phyloP scores from a whole-genome alignment of 805 yeast species.

The Metschnikowia vanudenii region DNA sequence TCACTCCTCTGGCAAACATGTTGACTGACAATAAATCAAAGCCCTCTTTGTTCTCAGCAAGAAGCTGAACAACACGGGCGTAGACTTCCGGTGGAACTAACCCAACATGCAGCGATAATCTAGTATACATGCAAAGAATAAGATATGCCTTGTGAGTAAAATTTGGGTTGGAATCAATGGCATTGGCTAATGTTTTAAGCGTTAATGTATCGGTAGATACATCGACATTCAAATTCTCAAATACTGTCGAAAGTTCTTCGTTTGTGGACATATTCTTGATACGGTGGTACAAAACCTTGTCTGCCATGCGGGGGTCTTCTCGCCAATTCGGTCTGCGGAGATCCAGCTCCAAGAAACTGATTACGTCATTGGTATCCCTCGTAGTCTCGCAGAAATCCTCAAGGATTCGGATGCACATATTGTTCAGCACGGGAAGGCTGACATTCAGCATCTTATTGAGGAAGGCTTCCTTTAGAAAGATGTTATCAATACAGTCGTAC shows the following conservation, averaged over 20 bases:
- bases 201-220: slow-evolving; percentile 13
- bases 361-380: slow-evolving; percentile 25
- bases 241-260: slow-evolving; percentile 4
- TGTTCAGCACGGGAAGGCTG: slow-evolving; percentile 34
- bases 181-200: slow-evolving; percentile 12
- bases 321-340: slow-evolving; percentile 31
- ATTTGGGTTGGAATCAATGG: slow-evolving; percentile 10
- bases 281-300: slow-evolving; percentile 25
- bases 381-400: slow-evolving; percentile 38
- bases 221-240: neutral
- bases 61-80: slow-evolving; percentile 5
- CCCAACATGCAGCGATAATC: neutral
- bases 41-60: slow-evolving; percentile 10
- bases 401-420: slow-evolving; percentile 29
- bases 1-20: slow-evolving; percentile 13
- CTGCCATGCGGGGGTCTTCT: slow-evolving; percentile 27
- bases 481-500: slow-evolving; percentile 38
- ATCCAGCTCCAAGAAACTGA: slow-evolving; percentile 35
- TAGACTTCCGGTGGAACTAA: slow-evolving; percentile 16
- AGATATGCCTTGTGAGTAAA: slow-evolving; percentile 6
- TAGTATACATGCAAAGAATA: slow-evolving; percentile 7
- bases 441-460: slow-evolving; percentile 31
- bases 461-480: slow-evolving; percentile 38
- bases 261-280: slow-evolving; percentile 7
- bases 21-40: slow-evolving; percentile 2